These are phyloP conservation scores for Tylopilus sp. DNA, from an alignment of 768 basidiomycete genomes.

Conservation along the genomic window DNA sequence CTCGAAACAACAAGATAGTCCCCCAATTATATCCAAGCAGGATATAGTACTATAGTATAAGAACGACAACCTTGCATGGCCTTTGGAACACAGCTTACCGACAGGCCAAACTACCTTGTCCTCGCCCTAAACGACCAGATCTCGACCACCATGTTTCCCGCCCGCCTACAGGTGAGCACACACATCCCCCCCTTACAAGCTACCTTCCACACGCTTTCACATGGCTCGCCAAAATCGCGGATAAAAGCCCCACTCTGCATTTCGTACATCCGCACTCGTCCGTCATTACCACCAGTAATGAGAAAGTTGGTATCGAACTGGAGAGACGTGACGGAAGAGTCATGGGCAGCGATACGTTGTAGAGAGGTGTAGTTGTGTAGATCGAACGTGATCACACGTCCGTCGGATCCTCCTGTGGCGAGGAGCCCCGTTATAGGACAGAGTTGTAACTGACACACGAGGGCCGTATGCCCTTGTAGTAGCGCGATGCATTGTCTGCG, in stretches of 20 bases:
- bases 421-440: constrained; percentile 53
- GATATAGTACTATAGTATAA: not conserved
- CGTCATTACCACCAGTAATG: constrained; percentile 84
- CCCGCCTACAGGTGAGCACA: constrained; percentile 78
- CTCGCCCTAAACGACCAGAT: constrained; percentile 72
- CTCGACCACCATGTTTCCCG: constrained; percentile 83
- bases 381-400: constrained; percentile 74
- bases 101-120: constrained; percentile 2
- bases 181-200: constrained; percentile 67
- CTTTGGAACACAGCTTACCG: constrained; percentile 2
- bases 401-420: constrained; percentile 86
- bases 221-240: constrained; percentile 71
- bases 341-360: constrained; percentile 83
- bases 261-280: constrained; percentile 73
- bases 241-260: constrained; percentile 60
- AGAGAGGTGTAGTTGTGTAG: constrained; percentile 42
- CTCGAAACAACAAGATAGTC: too few relatives aligned
- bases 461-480: constrained; percentile 86
- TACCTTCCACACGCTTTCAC: constrained; percentile 88
- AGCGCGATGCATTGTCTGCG: constrained; percentile 75
- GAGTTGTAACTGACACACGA: constrained; percentile 89
- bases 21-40: too few relatives aligned
- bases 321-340: constrained; percentile 80
- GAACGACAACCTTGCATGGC: too few relatives aligned
- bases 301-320: constrained; percentile 84